These are phyloP conservation scores for Tolypocladium guangdongense DNA, from an alignment of 2,329 filamentous ascomycete species.

Conservation along the genomic window DNA sequence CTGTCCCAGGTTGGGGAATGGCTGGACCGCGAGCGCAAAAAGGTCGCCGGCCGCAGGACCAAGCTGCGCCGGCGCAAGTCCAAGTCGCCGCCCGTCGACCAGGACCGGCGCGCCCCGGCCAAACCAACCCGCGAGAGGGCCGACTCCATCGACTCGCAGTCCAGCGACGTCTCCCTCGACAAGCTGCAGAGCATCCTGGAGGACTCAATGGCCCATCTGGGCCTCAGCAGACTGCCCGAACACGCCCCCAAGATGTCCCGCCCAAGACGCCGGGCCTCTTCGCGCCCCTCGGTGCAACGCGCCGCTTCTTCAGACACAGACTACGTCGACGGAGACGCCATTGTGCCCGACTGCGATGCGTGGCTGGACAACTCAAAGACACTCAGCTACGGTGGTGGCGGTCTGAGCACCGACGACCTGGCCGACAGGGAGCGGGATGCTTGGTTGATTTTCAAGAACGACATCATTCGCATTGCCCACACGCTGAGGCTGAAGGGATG, in stretches of 20 bases:
- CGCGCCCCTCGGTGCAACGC: slow-evolving; percentile 28
- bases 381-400: slow-evolving; percentile 55
- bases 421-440: slow-evolving; percentile 60
- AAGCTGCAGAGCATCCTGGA: slow-evolving; percentile 71
- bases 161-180: slow-evolving; percentile 64
- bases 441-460: slow-evolving; percentile 82
- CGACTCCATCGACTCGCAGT: slow-evolving; percentile 53
- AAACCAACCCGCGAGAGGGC: slow-evolving; percentile 22
- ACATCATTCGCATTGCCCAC: slow-evolving; percentile 81
- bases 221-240: slow-evolving; percentile 33
- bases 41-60: slow-evolving; percentile 28
- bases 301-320: slow-evolving; percentile 74
- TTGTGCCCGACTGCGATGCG: slow-evolving; percentile 79
- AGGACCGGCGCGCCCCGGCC: slow-evolving; percentile 9
- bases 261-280: slow-evolving; percentile 25
- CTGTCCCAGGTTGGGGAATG: slow-evolving; percentile 70
- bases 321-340: slow-evolving; percentile 64
- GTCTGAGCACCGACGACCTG: slow-evolving; percentile 29
- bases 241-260: slow-evolving; percentile 30
- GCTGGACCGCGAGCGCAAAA: slow-evolving; percentile 67
- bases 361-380: slow-evolving; percentile 86
- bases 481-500: slow-evolving; percentile 86
- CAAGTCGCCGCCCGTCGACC: slow-evolving; percentile 22
- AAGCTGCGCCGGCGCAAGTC: slow-evolving; percentile 12
- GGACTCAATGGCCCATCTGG: slow-evolving; percentile 47